Conservation (phyloP, 1,284 basidiomycete species). For the Porodaedalea pini region DNA sequence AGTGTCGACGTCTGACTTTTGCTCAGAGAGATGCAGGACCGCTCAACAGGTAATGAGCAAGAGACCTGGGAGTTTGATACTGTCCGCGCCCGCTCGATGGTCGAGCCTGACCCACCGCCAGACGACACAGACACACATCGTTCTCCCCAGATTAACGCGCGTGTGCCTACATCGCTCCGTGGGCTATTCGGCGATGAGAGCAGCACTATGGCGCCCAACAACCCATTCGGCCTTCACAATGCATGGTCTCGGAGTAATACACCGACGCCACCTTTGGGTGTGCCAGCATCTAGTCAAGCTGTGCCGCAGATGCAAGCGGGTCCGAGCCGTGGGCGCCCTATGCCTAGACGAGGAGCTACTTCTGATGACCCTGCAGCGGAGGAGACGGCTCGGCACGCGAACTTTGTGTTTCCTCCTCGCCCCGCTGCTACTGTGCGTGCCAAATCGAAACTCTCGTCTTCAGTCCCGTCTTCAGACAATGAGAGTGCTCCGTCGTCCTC, state of each 20-base stretch:
- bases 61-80: constrained; percentile 78
- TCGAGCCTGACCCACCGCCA: neutral
- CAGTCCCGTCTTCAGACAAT: constrained; percentile 25
- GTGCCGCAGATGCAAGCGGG: neutral
- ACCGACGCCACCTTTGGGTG: constrained; percentile 25
- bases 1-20: neutral
- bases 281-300: constrained; percentile 29
- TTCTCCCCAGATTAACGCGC: constrained; percentile 25
- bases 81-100: constrained; percentile 43
- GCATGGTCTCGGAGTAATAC: constrained; percentile 32
- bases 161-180: constrained; percentile 68
- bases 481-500: constrained; percentile 21
- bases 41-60: constrained; percentile 38
- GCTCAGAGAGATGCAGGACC: constrained; percentile 17
- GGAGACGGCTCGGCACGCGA: constrained; percentile 43
- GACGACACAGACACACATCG: constrained; percentile 8
- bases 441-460: constrained; percentile 32
- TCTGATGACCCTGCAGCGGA: constrained; percentile 35
- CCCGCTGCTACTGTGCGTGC: constrained; percentile 29
- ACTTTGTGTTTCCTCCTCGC: constrained; percentile 53
- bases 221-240: constrained; percentile 43
- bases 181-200: constrained; percentile 60
- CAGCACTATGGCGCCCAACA: constrained; percentile 30
- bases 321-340: constrained; percentile 21
- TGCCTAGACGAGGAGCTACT: constrained; percentile 3